Base-by-base conservation (phyloP, 306 rosid species). In the Ammopiptanthus mongolicus region DNA sequence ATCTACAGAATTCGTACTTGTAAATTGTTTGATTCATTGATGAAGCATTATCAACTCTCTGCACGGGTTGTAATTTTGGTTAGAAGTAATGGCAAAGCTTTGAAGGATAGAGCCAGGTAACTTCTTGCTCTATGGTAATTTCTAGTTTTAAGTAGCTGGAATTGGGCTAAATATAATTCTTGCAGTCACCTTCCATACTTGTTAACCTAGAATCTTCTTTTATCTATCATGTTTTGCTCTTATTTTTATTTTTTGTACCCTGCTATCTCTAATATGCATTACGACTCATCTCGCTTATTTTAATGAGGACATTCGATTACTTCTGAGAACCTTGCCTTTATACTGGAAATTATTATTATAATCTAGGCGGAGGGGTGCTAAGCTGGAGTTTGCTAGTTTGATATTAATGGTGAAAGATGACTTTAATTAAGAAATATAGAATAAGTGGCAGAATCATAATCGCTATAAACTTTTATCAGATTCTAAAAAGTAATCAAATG, bases 11-110 rank as follows among this genome's bases (percentile, higher is more conserved):
- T 71, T 73, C 74, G 79, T 73, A 79, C 76, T 37, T 89, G 97
- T 91, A 91, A 89, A 89, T 87, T 86, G 84, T 79, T 73, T 69
- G 53, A 81, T 84, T 85, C 83, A 73, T 87, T 82, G 86, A 56
- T 76, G 79, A 80, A 81, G 84, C 75, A 82, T 47, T 71, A 70
- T 60, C 61, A 55, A 65, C 86, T 53, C 83, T 33, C 82, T 74
- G 70, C 73, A 63, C 56, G 83, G 81, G 79, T 44, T 68, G 78
- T 77, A 84, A 66, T 87, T 85, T 85, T 76, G 85, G 81, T 82
- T 77, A 21, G 71, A 72, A 61, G 69, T 75, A 34, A 73, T 61
- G 78, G 73, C 53, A 78, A 81, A 58, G 81, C 56, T 71, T 60
- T 69, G 84, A 76, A 67, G 28, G 69, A 74, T 78, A 84, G 75